These are phyloP conservation scores for Penicillium coprophilum DNA, from an alignment of 495 filamentous ascomycete genomes.

Conservation along the genomic window DNA sequence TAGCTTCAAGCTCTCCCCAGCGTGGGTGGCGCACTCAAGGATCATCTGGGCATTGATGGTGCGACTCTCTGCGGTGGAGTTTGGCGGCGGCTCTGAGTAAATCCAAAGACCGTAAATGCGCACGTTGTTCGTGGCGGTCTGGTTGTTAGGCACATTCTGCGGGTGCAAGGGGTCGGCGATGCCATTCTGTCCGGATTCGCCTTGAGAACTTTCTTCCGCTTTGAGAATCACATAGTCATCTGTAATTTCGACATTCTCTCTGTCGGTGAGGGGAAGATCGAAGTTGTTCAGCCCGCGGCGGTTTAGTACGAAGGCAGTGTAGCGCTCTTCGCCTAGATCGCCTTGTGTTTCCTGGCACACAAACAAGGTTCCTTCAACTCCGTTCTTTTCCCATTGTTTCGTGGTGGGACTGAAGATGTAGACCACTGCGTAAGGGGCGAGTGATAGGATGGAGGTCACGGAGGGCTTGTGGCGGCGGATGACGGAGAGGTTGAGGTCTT, in stretches of 20 bases:
- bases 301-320: slow-evolving; percentile 61
- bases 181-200: slow-evolving; percentile 13
- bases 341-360: slow-evolving; percentile 61
- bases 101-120: slow-evolving; percentile 64
- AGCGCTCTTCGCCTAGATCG: slow-evolving; percentile 49
- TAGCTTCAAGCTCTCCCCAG: slow-evolving; percentile 45
- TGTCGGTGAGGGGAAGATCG: slow-evolving; percentile 47
- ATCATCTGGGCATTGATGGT: slow-evolving; percentile 53
- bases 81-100: slow-evolving; percentile 56
- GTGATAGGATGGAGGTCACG: slow-evolving; percentile 65
- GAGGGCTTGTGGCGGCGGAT: slow-evolving; percentile 70
- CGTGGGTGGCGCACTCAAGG: slow-evolving; percentile 52
- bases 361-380: slow-evolving; percentile 79
- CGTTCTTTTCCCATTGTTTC: slow-evolving; percentile 72
- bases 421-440: slow-evolving; percentile 75
- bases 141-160: slow-evolving; percentile 12
- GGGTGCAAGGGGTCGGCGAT: slow-evolving; percentile 22
- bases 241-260: slow-evolving; percentile 58
- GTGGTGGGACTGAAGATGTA: slow-evolving; percentile 67
- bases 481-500: slow-evolving; percentile 78
- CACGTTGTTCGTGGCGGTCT: slow-evolving; percentile 20
- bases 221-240: slow-evolving; percentile 63
- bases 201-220: slow-evolving; percentile 26
- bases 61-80: slow-evolving; percentile 53
- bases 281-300: slow-evolving; percentile 62